Evolutionary conservation across 768 basidiomycete genomes (phyloP), one percentile per base, ranked within the genome.

Genomic region (Phallus indusiatus): DNA sequence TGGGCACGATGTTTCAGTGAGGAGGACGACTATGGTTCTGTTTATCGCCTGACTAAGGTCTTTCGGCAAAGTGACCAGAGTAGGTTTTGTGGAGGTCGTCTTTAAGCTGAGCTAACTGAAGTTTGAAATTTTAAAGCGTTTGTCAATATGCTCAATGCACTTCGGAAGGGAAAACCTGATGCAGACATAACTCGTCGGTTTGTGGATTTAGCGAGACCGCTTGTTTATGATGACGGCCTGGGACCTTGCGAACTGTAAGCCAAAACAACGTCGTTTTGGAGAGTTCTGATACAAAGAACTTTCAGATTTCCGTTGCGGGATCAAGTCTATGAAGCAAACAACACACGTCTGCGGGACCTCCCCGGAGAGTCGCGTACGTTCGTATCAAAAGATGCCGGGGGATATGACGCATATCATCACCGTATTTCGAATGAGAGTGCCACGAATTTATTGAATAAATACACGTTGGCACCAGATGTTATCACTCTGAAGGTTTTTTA

Each of bases 21-120:
- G 59, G 74, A 72, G 4, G 75, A 76, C 62, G 77, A 76, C 58
- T 22, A 18, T 16, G 49, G 78, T 76, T 5, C 66, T 61, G 14
- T 78, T 79, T n/a, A 65, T 83, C 52, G 72, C 16, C 70, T 95
- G 24, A 85, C 79, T 1, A 81, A 80, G 60, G 93, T 95, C 7
- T 95, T 94, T 74, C 77, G 93, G 37, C 93, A 94, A 69, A 91
- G 86, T 66, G 90, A 93, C 63, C 83, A 88, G 76, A 70, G 86
- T 83, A 54, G 37, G 67, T 61, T 16, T 37, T 17, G 21, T 35
- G 42, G 33, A 17, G 11, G 16, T 9, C 33, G 16, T 9, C 33
- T 49, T 34, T 12, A 21, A n/a, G 18, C 37, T 6, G 33, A 54
- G 24, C 21, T 35, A 22, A 20, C 8, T 52, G 28, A 28, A 24